A percentile compares a stretch with the other conserved stretches of the same genome.
Evolutionary conservation across 2,329 filamentous ascomycete genomes (phyloP).

Genomic region (Chaetomiaceae sp.): DNA sequence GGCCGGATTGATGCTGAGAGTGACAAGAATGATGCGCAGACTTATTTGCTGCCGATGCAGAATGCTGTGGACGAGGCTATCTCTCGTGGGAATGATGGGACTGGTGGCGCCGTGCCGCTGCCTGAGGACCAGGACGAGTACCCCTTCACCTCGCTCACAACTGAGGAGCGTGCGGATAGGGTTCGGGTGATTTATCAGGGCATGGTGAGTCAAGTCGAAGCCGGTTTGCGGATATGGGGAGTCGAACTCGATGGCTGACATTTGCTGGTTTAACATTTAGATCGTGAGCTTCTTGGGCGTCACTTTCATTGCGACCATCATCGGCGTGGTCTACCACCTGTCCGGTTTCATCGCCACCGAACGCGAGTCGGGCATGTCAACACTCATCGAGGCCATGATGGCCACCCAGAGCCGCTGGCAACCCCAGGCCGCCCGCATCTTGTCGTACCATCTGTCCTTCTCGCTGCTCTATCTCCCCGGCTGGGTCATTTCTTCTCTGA

Average conservation of each 20-base stretch:
- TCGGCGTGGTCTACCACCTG: slow-evolving; percentile 81
- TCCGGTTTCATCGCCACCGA: slow-evolving; percentile 82
- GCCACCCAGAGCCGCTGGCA: slow-evolving; percentile 69
- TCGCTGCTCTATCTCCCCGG: slow-evolving; percentile 73
- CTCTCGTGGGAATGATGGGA: slow-evolving; percentile 35
- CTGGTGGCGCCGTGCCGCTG: slow-evolving; percentile 13
- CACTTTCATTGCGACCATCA: slow-evolving; percentile 71
- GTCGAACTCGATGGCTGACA: too few species aligned
- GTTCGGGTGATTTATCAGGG: slow-evolving; percentile 69
- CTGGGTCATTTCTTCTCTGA: slow-evolving; percentile 72
- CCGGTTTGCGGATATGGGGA: too few species aligned
- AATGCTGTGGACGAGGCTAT: slow-evolving; percentile 73
- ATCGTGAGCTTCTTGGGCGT: slow-evolving; percentile 74
- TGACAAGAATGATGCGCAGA: slow-evolving; percentile 67
- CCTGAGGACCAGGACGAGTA: slow-evolving; percentile 55
- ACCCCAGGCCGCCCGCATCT: slow-evolving; percentile 69
- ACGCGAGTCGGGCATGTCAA: slow-evolving; percentile 80
- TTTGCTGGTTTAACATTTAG: too few species aligned
- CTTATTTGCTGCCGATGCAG: slow-evolving; percentile 76
- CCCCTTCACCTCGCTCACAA: slow-evolving; percentile 68
- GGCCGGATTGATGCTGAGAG: slow-evolving; percentile 58
- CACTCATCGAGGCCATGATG: slow-evolving; percentile 89
- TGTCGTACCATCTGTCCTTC: slow-evolving; percentile 77
- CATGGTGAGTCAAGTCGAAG: too few species aligned
- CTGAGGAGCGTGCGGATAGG: slow-evolving; percentile 58